phyloP scores from a whole-genome alignment of 306 rosid genomes.

The Trichosanthes cucumerina region DNA sequence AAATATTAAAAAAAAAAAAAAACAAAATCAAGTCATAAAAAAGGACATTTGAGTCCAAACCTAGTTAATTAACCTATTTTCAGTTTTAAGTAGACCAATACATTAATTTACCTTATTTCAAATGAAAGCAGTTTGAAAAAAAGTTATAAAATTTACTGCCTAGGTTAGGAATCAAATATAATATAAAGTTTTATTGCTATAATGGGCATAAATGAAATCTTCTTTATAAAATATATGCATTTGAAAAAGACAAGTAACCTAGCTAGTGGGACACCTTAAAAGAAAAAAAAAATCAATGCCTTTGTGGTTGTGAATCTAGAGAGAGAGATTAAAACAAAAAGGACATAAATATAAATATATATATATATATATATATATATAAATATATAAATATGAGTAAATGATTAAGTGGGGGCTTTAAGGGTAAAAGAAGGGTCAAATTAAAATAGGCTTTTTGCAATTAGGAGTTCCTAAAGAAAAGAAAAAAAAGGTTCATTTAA shows the following conservation, averaged over 20 bases:
- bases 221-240: not conserved
- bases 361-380: too few species aligned
- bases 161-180: conserved; percentile 1
- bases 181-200: not conserved
- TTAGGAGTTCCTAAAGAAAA: not conserved
- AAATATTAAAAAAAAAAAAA: too few species aligned
- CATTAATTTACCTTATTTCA: not conserved
- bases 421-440: not conserved
- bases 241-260: not conserved
- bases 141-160: not conserved
- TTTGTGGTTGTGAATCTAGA: not conserved
- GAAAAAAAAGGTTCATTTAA: not conserved
- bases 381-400: not conserved
- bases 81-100: too few species aligned
- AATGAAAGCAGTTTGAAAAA: not conserved
- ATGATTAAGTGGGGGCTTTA: not conserved
- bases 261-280: not conserved
- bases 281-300: not conserved
- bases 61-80: too few species aligned
- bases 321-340: not conserved
- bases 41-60: too few species aligned
- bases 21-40: too few species aligned
- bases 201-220: not conserved
- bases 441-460: not conserved
- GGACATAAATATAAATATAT: not conserved